A percentile compares a stretch with the other conserved stretches of the same genome.
Evolutionary conservation across 2,329 filamentous ascomycete genomes (phyloP).

Genomic region (Microcera coccophila): DNA sequence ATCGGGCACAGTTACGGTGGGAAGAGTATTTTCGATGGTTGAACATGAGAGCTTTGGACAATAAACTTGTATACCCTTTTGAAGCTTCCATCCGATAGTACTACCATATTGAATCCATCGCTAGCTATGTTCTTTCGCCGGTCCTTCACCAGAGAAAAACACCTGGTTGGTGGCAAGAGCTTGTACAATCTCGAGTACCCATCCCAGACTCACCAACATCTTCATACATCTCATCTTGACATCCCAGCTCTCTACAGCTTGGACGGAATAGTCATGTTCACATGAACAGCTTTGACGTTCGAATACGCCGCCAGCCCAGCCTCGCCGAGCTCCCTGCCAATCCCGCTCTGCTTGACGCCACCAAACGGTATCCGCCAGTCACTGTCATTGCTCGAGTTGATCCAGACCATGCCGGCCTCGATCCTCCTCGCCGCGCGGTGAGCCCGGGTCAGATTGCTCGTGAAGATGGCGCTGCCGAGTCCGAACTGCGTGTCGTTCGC

Average conservation of each 20-base stretch:
- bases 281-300: conserved; percentile 44
- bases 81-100: no score
- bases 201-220: no score
- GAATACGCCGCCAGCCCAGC: conserved; percentile 43
- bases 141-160: no score
- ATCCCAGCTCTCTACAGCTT: conserved; percentile 13
- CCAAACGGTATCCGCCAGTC: conserved; percentile 45
- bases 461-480: conserved; percentile 60
- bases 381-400: conserved; percentile 46
- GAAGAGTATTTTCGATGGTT: no score
- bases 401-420: conserved; percentile 57
- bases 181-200: no score
- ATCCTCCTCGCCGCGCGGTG: conserved; percentile 52
- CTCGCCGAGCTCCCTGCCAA: conserved; percentile 44
- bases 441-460: conserved; percentile 49
- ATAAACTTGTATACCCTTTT: no score
- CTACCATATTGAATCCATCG: no score
- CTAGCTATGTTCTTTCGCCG: no score
- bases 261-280: conserved; percentile 35
- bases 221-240: no score
- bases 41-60: no score
- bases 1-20: no score
- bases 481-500: conserved; percentile 57
- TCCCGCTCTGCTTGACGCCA: conserved; percentile 47
- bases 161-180: no score